phyloP scores from a whole-genome alignment of 2,329 filamentous ascomycete species.

The Venturia aucupariae region DNA sequence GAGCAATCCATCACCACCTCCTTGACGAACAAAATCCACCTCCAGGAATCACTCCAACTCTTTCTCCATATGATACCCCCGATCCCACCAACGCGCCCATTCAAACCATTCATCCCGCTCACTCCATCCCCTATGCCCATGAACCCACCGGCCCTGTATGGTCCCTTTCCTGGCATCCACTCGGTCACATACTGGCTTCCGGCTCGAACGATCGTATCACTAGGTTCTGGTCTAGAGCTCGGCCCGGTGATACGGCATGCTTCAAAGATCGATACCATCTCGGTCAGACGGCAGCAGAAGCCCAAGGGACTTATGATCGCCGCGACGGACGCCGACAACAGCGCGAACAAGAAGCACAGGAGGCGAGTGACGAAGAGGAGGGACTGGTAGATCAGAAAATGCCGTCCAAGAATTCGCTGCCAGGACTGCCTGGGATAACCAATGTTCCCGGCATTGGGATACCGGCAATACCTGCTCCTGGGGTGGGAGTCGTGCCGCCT shows the following conservation, averaged over 20 bases:
- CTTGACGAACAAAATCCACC: constrained; percentile 89
- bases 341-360: constrained; percentile 88
- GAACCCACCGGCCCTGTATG: constrained; percentile 76
- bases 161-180: constrained; percentile 95
- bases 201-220: constrained; percentile 96
- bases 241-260: constrained; percentile 78
- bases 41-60: constrained; percentile 56
- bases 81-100: constrained; percentile 72
- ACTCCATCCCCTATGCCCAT: constrained; percentile 79
- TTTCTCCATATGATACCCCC: constrained; percentile 76
- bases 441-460: background rate
- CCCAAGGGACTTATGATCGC: constrained; percentile 87
- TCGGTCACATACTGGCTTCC: constrained; percentile 89
- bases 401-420: constrained; percentile 45
- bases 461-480: background rate
- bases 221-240: constrained; percentile 86
- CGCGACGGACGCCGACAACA: constrained; percentile 67
- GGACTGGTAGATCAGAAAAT: constrained; percentile 86
- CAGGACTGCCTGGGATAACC: constrained; percentile 50
- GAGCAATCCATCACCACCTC: constrained; percentile 87
- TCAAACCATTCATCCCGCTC: constrained; percentile 87
- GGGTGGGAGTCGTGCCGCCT: constrained; percentile 13
- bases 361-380: constrained; percentile 86
- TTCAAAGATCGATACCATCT: constrained; percentile 92
- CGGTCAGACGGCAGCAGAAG: constrained; percentile 84